Base-by-base conservation (phyloP, 2,329 filamentous ascomycete species). In the Dactylella cylindrospora region DNA sequence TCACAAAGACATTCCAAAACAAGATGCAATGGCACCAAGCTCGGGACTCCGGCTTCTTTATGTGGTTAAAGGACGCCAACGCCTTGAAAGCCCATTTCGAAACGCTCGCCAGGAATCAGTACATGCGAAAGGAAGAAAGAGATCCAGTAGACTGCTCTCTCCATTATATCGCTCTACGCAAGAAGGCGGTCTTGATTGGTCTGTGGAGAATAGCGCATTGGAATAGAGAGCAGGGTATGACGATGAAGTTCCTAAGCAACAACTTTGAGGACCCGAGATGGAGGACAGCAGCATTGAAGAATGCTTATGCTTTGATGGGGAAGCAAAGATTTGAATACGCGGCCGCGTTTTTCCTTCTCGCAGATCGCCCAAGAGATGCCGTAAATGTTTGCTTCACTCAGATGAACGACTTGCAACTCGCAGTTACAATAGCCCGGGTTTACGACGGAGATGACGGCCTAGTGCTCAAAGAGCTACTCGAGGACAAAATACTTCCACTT, bases 151-250 rank as follows among this genome's bases (percentile, higher is more conserved):
- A 95, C 69, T 97, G 93, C 73, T 88, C 85, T 66, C 76, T 98
- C 6, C 95, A 86, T 74, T 98, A 97, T 71, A 78, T 98, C 13
- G 91, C 94, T 0, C 78, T 98, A 9, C 82, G 80, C 66, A 97
- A 96, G 76, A 98, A 98, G 73, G 80, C 86, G 2, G 86, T 97
- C 0, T 80, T 98, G 1, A 82, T 95, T 66, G 90, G 90, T 0
- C 77, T 98, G 0, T 98, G 93, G 93, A 83, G 94, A 13, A 96
- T 97, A 81, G 90, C 93, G 4, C 83, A 78, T 32, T 93, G 93
- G 84, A 86, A 94, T 68, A 82, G 80, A 55, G 94, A 98, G 72
- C 93, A 97, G 73, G 76, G 73, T 2, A 83, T 86, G 0, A 98
- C 93, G 0, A 81, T 85, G 60, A 83, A 81, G 62, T 78, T 98